A percentile compares a stretch with the other conserved stretches of the same genome.
Conservation (phyloP, 768 basidiomycete genomes). For the Calocera viscosa region DNA sequence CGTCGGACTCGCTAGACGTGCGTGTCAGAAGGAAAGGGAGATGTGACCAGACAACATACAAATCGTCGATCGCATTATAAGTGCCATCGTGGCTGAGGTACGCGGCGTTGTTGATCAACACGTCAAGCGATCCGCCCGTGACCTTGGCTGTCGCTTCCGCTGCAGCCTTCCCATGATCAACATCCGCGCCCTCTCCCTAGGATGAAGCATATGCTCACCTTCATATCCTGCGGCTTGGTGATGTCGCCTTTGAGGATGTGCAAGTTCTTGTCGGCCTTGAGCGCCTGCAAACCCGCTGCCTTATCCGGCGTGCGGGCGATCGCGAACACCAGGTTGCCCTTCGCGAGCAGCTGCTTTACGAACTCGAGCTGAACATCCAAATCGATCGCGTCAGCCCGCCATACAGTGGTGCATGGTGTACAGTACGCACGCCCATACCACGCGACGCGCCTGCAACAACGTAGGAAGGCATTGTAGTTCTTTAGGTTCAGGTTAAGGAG, state of each 20-base stretch:
- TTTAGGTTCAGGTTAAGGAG: not conserved
- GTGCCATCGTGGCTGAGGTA: constrained; percentile 12
- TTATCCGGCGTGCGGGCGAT: constrained; percentile 22
- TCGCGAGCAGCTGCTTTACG: constrained; percentile 20
- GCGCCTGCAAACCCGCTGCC: constrained; percentile 16
- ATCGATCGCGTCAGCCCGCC: not conserved
- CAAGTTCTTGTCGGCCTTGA: constrained; percentile 22
- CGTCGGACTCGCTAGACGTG: not conserved
- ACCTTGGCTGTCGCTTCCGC: constrained; percentile 13
- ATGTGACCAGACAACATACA: not conserved
- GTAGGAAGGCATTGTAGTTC: constrained; percentile 18
- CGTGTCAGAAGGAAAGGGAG: not conserved
- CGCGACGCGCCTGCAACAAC: constrained; percentile 24
- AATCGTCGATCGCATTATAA: constrained; percentile 5
- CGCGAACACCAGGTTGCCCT: constrained; percentile 21
- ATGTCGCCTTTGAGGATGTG: constrained; percentile 31
- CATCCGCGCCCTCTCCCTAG: constrained; percentile 22
- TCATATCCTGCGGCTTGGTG: constrained; percentile 23
- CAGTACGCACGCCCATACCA: constrained; percentile 21
- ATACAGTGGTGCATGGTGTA: not conserved
- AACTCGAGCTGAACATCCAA: constrained; percentile 20
- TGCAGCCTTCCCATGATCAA: constrained; percentile 15
- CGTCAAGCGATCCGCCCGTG: constrained; percentile 27
- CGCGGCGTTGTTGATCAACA: constrained; percentile 32
- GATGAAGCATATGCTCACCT: no score